These are phyloP conservation scores for Eutrema salsugineum DNA, from an alignment of 441 rosid species.

Conservation along the genomic window DNA sequence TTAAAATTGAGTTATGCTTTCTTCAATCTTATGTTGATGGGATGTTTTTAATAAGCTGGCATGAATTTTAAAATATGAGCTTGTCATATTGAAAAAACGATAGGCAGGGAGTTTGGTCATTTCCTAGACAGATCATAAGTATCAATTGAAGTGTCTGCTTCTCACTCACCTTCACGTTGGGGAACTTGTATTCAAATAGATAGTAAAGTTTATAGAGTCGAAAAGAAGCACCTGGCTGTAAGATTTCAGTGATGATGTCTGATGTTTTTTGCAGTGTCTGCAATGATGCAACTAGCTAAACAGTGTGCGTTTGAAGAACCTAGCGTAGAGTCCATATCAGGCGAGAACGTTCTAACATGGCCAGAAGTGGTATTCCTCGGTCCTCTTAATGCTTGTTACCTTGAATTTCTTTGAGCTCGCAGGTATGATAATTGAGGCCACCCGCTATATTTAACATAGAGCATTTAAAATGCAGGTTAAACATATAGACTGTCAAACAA, in stretches of 20 bases:
- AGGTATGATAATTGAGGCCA: neutral
- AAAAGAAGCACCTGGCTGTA: neutral
- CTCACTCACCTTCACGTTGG: neutral
- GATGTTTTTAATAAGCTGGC: slow-evolving; percentile 12
- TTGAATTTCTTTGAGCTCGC: neutral
- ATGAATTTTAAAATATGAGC: neutral
- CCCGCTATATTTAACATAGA: neutral
- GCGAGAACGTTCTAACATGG: slow-evolving; percentile 94
- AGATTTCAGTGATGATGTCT: slow-evolving; percentile 20
- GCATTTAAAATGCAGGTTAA: slow-evolving; percentile 59
- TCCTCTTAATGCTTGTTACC: slow-evolving; percentile 3
- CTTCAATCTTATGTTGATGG: neutral
- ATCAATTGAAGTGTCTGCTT: slow-evolving; percentile 4
- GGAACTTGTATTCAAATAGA: neutral
- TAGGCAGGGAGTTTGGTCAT: neutral
- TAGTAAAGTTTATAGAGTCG: neutral
- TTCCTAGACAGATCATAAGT: slow-evolving; percentile 5
- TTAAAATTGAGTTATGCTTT: neutral
- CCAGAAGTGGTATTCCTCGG: slow-evolving; percentile 77
- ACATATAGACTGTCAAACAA: slow-evolving; percentile 79
- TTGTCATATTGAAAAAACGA: neutral
- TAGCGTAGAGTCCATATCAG: slow-evolving; percentile 83
- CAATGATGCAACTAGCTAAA: slow-evolving; percentile 91
- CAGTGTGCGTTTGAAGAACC: slow-evolving; percentile 99
- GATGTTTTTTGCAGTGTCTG: slow-evolving; percentile 76